phyloP scores from a whole-genome alignment of 768 basidiomycete species.

The Atractiella rhizophila region DNA sequence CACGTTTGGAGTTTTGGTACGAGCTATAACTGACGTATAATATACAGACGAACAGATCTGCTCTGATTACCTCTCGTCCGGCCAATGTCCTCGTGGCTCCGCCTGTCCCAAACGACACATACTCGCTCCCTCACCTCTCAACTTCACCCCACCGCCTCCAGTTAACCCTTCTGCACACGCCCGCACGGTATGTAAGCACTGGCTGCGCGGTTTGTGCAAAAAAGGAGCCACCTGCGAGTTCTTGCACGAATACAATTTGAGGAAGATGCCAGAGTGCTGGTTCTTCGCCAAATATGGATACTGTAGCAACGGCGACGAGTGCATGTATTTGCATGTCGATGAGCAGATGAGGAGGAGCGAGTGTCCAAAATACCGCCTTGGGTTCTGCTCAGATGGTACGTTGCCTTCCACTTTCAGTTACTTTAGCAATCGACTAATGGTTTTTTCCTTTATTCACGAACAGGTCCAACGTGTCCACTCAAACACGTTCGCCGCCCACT shows the following conservation, averaged over 20 bases:
- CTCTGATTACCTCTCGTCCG: slow-evolving; percentile 47
- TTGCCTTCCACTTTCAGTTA: background rate
- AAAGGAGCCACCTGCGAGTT: slow-evolving; percentile 97
- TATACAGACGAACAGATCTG: slow-evolving; percentile 67
- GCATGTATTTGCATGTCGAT: slow-evolving; percentile 60
- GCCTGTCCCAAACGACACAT: slow-evolving; percentile 84
- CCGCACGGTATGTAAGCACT: slow-evolving; percentile 87
- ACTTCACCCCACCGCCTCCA: slow-evolving; percentile 70
- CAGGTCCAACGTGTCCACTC: slow-evolving; percentile 64
- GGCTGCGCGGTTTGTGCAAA: slow-evolving; percentile 91
- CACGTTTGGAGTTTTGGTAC: no score
- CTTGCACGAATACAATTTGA: slow-evolving; percentile 89
- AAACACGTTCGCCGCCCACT: slow-evolving; percentile 79
- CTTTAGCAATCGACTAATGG: background rate
- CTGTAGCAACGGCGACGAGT: slow-evolving; percentile 75
- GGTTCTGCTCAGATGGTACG: slow-evolving; percentile 75
- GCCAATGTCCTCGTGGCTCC: slow-evolving; percentile 69
- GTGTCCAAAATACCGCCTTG: slow-evolving; percentile 84
- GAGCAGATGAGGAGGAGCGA: slow-evolving; percentile 73
- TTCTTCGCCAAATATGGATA: slow-evolving; percentile 97
- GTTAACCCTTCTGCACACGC: slow-evolving; percentile 42
- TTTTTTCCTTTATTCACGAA: background rate
- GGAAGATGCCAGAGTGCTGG: slow-evolving; percentile 97
- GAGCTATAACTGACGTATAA: no score
- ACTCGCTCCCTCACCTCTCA: slow-evolving; percentile 61